Base-by-base conservation (phyloP, 306 rosid genomes). In the Astragalus membranaceus region DNA sequence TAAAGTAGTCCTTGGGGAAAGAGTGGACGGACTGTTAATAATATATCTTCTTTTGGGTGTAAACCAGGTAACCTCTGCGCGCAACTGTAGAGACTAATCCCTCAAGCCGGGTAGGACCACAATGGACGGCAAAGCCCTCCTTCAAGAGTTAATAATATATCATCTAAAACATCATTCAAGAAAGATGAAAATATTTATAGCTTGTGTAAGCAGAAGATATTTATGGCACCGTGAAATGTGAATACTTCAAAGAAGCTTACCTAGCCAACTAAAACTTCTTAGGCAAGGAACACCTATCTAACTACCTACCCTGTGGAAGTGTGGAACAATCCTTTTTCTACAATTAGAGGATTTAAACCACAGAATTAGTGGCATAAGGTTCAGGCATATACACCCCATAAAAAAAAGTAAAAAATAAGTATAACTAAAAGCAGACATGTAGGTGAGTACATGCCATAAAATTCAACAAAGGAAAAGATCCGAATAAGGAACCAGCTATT, bases 231-330 rank as follows among this genome's bases (percentile, higher is more conserved):
- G 7, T 44, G n/a, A 65, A 64, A 43, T 11, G 33, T 15, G 15
- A 50, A 49, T 14, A 57, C 4, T 5, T 64, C 57, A 56, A 37
- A 46, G 32, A 71, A 78, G 36, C 26, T 13, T 54, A 56, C 37
- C 69, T 39, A 56, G 78, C 43, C n/a, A n/a, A n/a, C n/a, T n/a
- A n/a, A 66, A 65, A 48, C 33, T 15, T 57, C 48, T 39, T n/a
- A 58, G 26, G 59, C 10, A 64, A 56, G 39, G 9, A 71, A 78
- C 43, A n/a, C 61, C 58, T 33, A 32, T 42, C 46, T 14, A 58
- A 53, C 55, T 10, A 58, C 47, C 55, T 10, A 58, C 47, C 56
- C 10, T 14, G 8, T 30, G 10, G 41, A 63, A 69, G 14, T 17
- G 41, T n/a, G n/a, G n/a, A n/a, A n/a, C n/a, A n/a, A n/a, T 12